Evolutionary conservation across 2,329 filamentous ascomycete genomes (phyloP).

Genomic region (Hirsutella minnesotensis): DNA sequence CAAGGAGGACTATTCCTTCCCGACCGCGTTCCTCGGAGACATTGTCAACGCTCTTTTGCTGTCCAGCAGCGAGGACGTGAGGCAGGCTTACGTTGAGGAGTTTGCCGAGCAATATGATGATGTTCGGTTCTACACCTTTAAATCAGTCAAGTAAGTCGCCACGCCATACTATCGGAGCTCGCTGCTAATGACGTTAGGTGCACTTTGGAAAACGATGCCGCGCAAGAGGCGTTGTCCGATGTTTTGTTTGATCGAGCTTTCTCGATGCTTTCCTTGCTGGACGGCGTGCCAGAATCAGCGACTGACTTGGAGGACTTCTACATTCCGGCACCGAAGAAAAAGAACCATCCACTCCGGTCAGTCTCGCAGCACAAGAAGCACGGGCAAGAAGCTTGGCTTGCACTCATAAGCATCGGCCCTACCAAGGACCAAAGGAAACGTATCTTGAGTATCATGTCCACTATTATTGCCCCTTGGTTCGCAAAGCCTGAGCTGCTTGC

Average conservation of each 20-base stretch:
- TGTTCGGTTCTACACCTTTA: slow-evolving; percentile 71
- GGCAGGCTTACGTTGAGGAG: slow-evolving; percentile 63
- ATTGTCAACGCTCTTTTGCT: slow-evolving; percentile 53
- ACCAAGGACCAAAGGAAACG: slow-evolving; percentile 66
- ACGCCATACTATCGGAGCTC: slow-evolving; percentile 12
- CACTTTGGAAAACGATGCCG: slow-evolving; percentile 12
- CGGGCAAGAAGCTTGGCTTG: slow-evolving; percentile 79
- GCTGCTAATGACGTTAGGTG: slow-evolving; percentile 10
- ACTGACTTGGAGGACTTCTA: slow-evolving; percentile 61
- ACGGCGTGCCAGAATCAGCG: slow-evolving; percentile 55
- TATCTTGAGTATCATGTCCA: slow-evolving; percentile 63
- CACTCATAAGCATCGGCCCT: slow-evolving; percentile 56
- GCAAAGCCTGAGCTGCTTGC: slow-evolving; percentile 77
- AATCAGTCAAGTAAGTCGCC: slow-evolving; percentile 54
- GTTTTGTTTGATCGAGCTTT: slow-evolving; percentile 44
- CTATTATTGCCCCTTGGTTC: slow-evolving; percentile 81
- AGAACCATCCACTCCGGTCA: slow-evolving; percentile 53
- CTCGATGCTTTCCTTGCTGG: slow-evolving; percentile 52
- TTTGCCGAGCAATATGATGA: slow-evolving; percentile 75
- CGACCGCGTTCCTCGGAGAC: slow-evolving; percentile 50
- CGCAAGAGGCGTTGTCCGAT: slow-evolving; percentile 6
- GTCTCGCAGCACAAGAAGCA: slow-evolving; percentile 62
- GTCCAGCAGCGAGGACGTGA: slow-evolving; percentile 44
- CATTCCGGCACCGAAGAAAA: slow-evolving; percentile 50
- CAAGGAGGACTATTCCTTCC: slow-evolving; percentile 57